phyloP scores from a whole-genome alignment of 495 filamentous ascomycete species.

The Cercophora samala region DNA sequence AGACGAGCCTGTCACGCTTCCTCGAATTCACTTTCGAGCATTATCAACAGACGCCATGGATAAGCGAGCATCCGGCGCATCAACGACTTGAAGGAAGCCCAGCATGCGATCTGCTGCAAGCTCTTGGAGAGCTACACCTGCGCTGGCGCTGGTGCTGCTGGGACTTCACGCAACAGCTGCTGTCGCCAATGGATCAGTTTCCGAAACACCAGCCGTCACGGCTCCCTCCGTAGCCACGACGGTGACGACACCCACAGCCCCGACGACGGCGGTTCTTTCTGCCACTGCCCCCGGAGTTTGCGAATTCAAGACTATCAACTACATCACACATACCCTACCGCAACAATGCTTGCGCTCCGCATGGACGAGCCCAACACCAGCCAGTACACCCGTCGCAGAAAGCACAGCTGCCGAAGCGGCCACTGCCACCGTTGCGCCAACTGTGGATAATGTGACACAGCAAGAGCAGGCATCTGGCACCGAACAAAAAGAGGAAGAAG shows the following conservation, averaged over 20 bases:
- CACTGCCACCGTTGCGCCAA: background rate
- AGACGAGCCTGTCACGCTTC: background rate
- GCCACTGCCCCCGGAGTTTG: constrained; percentile 40
- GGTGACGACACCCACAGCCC: background rate
- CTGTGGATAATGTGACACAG: constrained; percentile 20
- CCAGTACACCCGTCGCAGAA: constrained; percentile 12
- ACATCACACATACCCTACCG: constrained; percentile 73
- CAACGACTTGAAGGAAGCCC: constrained; percentile 21
- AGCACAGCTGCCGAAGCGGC: constrained; percentile 13
- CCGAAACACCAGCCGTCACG: constrained; percentile 17
- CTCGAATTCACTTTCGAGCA: background rate
- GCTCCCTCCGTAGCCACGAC: constrained; percentile 7
- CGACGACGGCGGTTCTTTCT: background rate
- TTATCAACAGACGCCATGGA: constrained; percentile 27
- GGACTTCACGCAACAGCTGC: constrained; percentile 22
- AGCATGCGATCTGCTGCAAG: constrained; percentile 24
- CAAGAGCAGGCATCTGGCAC: constrained; percentile 10
- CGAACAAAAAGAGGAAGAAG: constrained; percentile 39
- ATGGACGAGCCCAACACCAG: constrained; percentile 32
- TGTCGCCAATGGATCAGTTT: constrained; percentile 18
- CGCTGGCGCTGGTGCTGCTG: constrained; percentile 26
- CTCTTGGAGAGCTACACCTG: constrained; percentile 7
- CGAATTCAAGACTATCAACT: constrained; percentile 68
- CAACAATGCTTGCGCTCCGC: constrained; percentile 67
- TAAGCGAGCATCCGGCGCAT: constrained; percentile 12